These are phyloP conservation scores for Fusarium falciforme DNA, from an alignment of 2,329 filamentous ascomycete genomes.

Conservation along the genomic window DNA sequence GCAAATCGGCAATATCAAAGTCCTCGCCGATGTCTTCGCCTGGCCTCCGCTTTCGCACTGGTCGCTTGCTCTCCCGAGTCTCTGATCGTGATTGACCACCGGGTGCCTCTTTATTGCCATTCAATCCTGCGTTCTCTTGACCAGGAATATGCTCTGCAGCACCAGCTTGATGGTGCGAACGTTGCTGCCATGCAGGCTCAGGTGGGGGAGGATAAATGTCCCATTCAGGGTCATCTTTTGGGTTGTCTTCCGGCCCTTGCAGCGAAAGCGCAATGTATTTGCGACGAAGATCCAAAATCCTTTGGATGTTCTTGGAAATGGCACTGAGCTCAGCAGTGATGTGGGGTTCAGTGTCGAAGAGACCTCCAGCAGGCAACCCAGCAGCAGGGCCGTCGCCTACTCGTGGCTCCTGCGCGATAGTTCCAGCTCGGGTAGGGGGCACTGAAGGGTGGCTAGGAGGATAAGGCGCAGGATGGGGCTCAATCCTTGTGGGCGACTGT, in stretches of 20 bases:
- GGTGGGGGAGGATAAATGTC: conserved; percentile 91
- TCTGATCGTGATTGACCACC: conserved; percentile 32
- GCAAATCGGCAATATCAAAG: conserved; percentile 82
- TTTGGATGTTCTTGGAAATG: conserved; percentile 92
- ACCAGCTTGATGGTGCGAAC: conserved; percentile 29
- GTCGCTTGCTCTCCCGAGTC: conserved; percentile 53
- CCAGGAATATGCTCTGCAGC: conserved; percentile 30
- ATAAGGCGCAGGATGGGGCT: conserved; percentile 18
- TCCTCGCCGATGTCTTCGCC: conserved; percentile 93
- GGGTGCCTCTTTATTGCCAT: conserved; percentile 19
- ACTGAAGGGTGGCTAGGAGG: conserved; percentile 11
- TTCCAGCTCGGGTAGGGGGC: conserved; percentile 9
- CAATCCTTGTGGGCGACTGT: conserved; percentile 24
- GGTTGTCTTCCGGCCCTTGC: conserved; percentile 86
- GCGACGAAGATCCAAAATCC: conserved; percentile 86
- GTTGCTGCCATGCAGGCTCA: conserved; percentile 81
- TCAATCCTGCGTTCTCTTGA: conserved; percentile 29
- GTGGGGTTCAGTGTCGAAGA: conserved; percentile 78
- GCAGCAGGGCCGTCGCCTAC: conserved; percentile 32
- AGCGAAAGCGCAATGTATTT: conserved; percentile 90
- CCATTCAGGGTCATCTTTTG: conserved; percentile 86
- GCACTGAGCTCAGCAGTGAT: conserved; percentile 85
- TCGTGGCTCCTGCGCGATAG: conserved; percentile 20
- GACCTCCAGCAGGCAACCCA: conserved; percentile 55
- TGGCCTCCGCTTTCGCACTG: conserved; percentile 78